Evolutionary conservation across 208 protist species (phyloP).

Genomic region (Balamuthia mandrillaris): DNA sequence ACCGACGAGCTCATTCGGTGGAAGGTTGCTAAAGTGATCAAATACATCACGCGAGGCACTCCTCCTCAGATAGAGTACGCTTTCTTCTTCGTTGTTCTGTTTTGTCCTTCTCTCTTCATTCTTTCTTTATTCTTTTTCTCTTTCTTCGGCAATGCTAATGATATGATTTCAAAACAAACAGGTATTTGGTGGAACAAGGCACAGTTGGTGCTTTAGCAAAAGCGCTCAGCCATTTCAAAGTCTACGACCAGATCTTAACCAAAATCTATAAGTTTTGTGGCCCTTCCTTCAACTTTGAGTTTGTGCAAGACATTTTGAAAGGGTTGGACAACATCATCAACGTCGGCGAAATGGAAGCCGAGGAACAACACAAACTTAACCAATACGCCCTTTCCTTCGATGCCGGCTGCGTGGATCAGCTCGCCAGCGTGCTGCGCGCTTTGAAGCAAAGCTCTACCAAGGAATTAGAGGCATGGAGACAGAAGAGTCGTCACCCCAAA

Average conservation of each 20-base stretch:
- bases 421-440: neutral
- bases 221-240: neutral
- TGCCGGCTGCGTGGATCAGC: neutral
- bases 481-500: neutral
- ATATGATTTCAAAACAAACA: neutral
- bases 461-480: neutral
- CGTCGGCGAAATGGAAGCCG: constrained; percentile 25
- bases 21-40: constrained; percentile 25
- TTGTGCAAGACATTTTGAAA: neutral
- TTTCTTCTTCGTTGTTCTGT: neutral
- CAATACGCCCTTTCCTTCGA: neutral
- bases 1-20: neutral
- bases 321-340: constrained; percentile 21
- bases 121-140: too few relatives aligned
- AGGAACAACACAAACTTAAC: constrained; percentile 3
- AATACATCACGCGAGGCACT: constrained; percentile 12
- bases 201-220: neutral
- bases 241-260: neutral
- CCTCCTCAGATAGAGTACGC: neutral
- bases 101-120: neutral
- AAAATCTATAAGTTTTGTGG: constrained; percentile 25
- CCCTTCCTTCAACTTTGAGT: constrained; percentile 25
- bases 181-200: constrained; percentile 1
- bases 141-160: too few relatives aligned
- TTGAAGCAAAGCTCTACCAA: neutral